phyloP scores from a whole-genome alignment of 192 early-diverging fungal genomes.

The Gonapodya sp. region DNA sequence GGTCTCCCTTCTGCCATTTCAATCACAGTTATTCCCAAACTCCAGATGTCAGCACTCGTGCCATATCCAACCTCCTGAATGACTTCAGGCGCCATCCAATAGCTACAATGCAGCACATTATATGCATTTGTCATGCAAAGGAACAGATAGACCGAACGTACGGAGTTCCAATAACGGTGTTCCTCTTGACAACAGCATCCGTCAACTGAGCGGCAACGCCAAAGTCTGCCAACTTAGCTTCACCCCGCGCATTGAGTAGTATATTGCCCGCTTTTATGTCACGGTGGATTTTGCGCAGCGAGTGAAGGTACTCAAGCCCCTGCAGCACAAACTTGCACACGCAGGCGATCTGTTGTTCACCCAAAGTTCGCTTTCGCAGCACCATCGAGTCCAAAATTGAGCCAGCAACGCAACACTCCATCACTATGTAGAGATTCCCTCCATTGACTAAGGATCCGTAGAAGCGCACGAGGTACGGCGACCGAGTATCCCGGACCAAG shows the following conservation, averaged over 20 bases:
- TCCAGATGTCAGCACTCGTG: slow-evolving; percentile 53
- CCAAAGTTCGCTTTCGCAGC: slow-evolving; percentile 28
- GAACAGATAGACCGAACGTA: slow-evolving; percentile 17
- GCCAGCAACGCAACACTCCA: slow-evolving; percentile 53
- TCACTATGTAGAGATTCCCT: slow-evolving; percentile 40
- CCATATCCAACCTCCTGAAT: slow-evolving; percentile 56
- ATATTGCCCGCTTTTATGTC: slow-evolving; percentile 60
- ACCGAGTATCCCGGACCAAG: slow-evolving; percentile 39
- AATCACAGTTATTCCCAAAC: slow-evolving; percentile 49
- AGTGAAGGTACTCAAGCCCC: slow-evolving; percentile 47
- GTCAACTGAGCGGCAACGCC: slow-evolving; percentile 51
- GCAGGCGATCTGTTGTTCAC: slow-evolving; percentile 40
- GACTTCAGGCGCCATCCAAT: slow-evolving; percentile 51
- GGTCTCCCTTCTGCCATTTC: slow-evolving; percentile 57
- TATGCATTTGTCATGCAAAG: too few species aligned
- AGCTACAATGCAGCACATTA: slow-evolving; percentile 17
- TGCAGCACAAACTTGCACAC: slow-evolving; percentile 36
- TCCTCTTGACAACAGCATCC: slow-evolving; percentile 36
- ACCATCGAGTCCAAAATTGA: slow-evolving; percentile 45
- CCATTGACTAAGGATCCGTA: slow-evolving; percentile 40
- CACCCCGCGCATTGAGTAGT: slow-evolving; percentile 34
- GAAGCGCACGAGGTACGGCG: slow-evolving; percentile 33
- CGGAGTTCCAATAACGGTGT: slow-evolving; percentile 54
- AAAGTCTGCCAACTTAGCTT: slow-evolving; percentile 54
- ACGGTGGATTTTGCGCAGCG: slow-evolving; percentile 45